phyloP scores from a whole-genome alignment of 208 protist species.

The Porcisia hertigi region DNA sequence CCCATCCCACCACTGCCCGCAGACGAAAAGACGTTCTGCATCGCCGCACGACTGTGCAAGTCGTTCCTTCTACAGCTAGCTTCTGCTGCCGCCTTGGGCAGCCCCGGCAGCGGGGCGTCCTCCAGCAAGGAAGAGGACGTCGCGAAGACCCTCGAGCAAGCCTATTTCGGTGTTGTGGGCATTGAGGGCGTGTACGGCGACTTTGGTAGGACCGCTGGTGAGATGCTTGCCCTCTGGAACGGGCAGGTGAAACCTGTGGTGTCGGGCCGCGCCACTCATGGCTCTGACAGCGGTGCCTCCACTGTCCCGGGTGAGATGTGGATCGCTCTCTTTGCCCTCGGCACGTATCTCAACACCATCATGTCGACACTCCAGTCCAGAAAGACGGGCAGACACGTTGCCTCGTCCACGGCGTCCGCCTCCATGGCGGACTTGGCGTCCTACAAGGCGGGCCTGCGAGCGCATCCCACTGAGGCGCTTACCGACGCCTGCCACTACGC shows the following conservation, averaged over 20 bases:
- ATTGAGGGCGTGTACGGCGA: conserved; percentile 35
- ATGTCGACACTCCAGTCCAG: conserved; percentile 18
- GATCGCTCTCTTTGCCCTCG: conserved; percentile 65
- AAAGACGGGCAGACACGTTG: neutral
- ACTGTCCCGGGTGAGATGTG: conserved; percentile 57
- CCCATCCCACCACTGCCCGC: conserved; percentile 13
- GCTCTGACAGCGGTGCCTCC: neutral
- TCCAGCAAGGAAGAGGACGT: conserved; percentile 28
- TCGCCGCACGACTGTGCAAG: conserved; percentile 36
- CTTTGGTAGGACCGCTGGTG: conserved; percentile 38
- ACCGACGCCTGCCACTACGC: conserved; percentile 56
- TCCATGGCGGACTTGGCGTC: conserved; percentile 13
- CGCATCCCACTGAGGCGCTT: conserved; percentile 32
- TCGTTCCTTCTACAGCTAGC: conserved; percentile 31
- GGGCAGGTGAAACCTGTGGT: conserved; percentile 23
- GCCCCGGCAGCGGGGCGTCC: conserved; percentile 5
- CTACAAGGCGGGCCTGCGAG: conserved; percentile 36
- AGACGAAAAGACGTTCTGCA: conserved; percentile 27
- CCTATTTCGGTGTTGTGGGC: conserved; percentile 61
- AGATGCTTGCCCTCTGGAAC: conserved; percentile 66
- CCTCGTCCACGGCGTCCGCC: neutral
- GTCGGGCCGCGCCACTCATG: neutral
- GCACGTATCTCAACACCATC: conserved; percentile 67
- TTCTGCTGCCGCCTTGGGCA: conserved; percentile 4
- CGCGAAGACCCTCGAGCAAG: conserved; percentile 40